A percentile compares a stretch with the other conserved stretches of the same genome.
Conservation (phyloP, 495 filamentous ascomycete genomes). For the Terfezia claveryi region DNA sequence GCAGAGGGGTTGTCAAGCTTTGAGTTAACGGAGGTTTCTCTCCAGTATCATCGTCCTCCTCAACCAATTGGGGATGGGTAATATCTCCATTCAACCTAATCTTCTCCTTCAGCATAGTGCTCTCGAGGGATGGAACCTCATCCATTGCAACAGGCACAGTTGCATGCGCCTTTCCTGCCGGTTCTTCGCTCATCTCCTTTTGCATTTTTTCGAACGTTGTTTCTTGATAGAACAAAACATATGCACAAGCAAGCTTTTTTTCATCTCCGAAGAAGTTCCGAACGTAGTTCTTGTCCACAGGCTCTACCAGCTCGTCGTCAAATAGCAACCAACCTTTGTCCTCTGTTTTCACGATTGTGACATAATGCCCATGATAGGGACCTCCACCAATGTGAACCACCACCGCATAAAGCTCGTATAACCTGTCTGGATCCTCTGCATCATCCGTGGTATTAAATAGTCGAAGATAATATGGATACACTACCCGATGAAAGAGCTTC, state of each 20-base stretch:
- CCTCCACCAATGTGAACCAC: constrained; percentile 99
- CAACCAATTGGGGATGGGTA: constrained; percentile 31
- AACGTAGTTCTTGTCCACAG: constrained; percentile 92
- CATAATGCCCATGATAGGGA: constrained; percentile 93
- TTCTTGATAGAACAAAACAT: constrained; percentile 95
- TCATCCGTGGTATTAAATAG: constrained; percentile 98
- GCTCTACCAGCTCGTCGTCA: constrained; percentile 95
- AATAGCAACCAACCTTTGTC: constrained; percentile 91
- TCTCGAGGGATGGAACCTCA: constrained; percentile 21
- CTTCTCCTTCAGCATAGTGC: constrained; percentile 53
- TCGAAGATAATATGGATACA: constrained; percentile 88
- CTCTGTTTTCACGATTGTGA: constrained; percentile 91
- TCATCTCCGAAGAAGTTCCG: constrained; percentile 92
- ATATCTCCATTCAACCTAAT: constrained; percentile 37
- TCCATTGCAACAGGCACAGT: no score
- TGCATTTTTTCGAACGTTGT: constrained; percentile 76
- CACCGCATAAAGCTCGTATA: constrained; percentile 94
- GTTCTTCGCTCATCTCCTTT: constrained; percentile 27
- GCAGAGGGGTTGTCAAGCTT: constrained; percentile 9
- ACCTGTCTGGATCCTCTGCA: constrained; percentile 75
- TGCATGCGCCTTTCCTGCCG: no score
- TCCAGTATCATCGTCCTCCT: constrained; percentile 25
- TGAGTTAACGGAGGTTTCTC: constrained; percentile 8
- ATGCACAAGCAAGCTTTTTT: constrained; percentile 75
- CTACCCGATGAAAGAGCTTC: constrained; percentile 90